Evolutionary conservation across 768 basidiomycete species (phyloP), one percentile per base, ranked within the genome.

Genomic region (Leccinum sublutescens): DNA sequence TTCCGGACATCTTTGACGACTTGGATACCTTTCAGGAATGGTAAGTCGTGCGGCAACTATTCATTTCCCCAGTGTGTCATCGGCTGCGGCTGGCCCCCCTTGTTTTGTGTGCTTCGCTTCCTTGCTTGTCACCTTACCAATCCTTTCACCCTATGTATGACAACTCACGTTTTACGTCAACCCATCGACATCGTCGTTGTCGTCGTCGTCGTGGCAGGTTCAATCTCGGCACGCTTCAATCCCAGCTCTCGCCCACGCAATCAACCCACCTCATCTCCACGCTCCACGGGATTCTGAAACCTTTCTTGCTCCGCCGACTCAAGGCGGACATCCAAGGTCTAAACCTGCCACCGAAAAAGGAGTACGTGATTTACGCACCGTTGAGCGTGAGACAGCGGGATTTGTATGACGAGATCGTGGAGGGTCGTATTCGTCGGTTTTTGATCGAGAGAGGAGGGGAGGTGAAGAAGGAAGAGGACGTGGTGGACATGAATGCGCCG

Each of bases 321-420:
- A 98, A 98, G 73, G 85, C 78, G 6, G 97, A 99, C 64, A 96
- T 98, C 9, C 82, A 84, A 59, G 81, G 82, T 56, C 69, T 81
- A 8, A 45, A 45, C 25, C 77, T 98, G 4, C 97, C 97, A 0
- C 91, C 91, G 3, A 94, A 93, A 76, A 95, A 95, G 72, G 93
- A 95, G 73, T 99, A 99, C 66, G 85, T 98, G 2, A 81, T 98
- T 0, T 96, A 95, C 60, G 94, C 94, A 0, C 94, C 95, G 0
- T 78, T 98, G 7, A 97, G 87, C 56, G 77, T 84, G 25, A 80
- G 81, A 54, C 97, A 98, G 68, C 85, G 87, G n/a, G 85, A 90
- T 58, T 76, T 96, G 25, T 98, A 96, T 66, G 87, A 94, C 58
- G 83, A 83, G 5, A 85, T 95, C 17, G 77, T 95, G 15, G 80